Conservation (phyloP, 768 basidiomycete species). For the Epithele typhae region DNA sequence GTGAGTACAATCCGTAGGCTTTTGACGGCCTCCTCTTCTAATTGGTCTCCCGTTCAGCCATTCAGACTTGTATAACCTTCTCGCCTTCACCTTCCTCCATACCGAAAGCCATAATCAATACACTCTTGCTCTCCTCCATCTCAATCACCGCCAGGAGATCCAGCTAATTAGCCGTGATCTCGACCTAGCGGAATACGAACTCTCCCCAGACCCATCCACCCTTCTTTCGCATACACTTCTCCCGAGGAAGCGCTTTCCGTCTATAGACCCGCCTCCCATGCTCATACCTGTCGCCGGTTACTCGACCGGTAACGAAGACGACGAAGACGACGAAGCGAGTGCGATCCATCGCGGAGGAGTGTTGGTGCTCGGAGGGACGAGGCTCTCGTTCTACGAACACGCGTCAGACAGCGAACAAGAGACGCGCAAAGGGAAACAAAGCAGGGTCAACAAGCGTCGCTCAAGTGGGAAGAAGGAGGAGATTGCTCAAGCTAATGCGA, state of each 20-base stretch:
- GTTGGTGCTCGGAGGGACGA: constrained; percentile 64
- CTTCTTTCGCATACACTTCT: constrained; percentile 49
- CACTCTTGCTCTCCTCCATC: constrained; percentile 61
- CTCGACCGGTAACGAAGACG: constrained; percentile 32
- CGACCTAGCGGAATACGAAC: constrained; percentile 42
- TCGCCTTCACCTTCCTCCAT: constrained; percentile 62
- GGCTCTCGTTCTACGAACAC: constrained; percentile 59
- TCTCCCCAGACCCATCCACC: constrained; percentile 34
- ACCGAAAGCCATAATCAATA: constrained; percentile 33
- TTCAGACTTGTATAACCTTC: constrained; percentile 63
- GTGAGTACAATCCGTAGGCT: constrained; percentile 45
- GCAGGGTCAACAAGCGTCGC: constrained; percentile 48
- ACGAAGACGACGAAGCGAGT: constrained; percentile 25
- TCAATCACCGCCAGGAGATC: constrained; percentile 58
- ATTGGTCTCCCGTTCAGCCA: constrained; percentile 57
- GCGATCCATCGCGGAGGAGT: constrained; percentile 53
- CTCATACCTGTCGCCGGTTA: constrained; percentile 29
- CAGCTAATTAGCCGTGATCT: constrained; percentile 62
- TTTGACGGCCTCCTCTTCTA: not conserved
- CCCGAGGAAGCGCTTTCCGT: constrained; percentile 40
- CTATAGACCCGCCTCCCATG: constrained; percentile 21
- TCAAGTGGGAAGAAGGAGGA: constrained; percentile 40
- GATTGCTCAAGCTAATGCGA: constrained; percentile 43
- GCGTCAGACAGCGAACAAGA: constrained; percentile 42
- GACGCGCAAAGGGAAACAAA: constrained; percentile 52